phyloP scores from a whole-genome alignment of 2,329 filamentous ascomycete species.

The Xenosphaeropsis pyriputrescens region DNA sequence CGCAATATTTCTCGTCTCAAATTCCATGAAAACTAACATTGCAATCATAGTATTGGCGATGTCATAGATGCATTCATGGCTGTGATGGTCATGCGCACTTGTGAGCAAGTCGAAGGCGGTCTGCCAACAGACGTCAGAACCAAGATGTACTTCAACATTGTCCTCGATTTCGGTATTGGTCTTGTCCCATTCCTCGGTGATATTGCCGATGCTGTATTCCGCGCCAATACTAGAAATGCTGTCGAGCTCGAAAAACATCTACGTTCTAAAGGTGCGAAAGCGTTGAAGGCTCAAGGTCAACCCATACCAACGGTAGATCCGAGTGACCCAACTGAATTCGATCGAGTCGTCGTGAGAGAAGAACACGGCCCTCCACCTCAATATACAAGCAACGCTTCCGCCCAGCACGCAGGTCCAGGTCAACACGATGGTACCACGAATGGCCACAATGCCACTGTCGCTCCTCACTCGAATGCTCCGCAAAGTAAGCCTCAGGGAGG shows the following conservation, averaged over 20 bases:
- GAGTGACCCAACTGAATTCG: conserved; percentile 35
- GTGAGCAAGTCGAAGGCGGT: conserved; percentile 61
- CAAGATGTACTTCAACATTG: conserved; percentile 71
- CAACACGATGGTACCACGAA: no score
- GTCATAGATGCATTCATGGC: conserved; percentile 59
- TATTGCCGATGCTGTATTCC: conserved; percentile 54
- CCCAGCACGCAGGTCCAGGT: conserved; percentile 3
- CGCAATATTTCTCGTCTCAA: conserved; percentile 2
- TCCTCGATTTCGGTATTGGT: conserved; percentile 59
- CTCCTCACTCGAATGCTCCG: neutral
- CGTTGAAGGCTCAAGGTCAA: conserved; percentile 29
- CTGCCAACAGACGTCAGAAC: conserved; percentile 45
- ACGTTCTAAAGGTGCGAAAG: conserved; percentile 49
- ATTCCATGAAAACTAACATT: conserved; percentile 11
- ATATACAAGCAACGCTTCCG: conserved; percentile 8
- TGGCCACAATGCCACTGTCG: neutral
- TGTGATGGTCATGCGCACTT: conserved; percentile 58
- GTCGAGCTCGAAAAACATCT: conserved; percentile 53
- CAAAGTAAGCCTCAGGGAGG: conserved; percentile 1
- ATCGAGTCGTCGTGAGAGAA: conserved; percentile 17
- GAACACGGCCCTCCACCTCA: conserved; percentile 12
- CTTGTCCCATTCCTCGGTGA: conserved; percentile 68
- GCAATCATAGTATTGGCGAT: conserved; percentile 50
- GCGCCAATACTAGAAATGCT: conserved; percentile 62
- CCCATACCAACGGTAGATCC: conserved; percentile 33